phyloP scores from a whole-genome alignment of 306 rosid genomes.

The Quercus berberidifolia region DNA sequence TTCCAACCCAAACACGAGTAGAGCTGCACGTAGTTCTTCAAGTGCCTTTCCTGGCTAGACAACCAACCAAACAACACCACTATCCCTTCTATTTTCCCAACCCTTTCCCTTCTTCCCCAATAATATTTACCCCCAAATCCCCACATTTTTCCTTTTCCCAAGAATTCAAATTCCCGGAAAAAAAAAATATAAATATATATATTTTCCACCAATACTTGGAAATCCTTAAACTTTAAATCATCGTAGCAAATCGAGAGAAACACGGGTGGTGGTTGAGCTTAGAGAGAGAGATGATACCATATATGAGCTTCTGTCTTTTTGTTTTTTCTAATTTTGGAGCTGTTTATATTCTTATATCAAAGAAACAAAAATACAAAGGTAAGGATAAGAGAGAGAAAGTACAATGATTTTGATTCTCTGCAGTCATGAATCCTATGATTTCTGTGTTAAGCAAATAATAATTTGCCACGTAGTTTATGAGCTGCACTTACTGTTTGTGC shows the following conservation, averaged over 20 bases:
- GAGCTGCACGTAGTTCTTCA: constrained; percentile 66
- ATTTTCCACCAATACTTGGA: background rate
- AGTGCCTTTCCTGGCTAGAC: constrained; percentile 76
- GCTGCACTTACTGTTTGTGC: no score
- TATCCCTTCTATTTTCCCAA: constrained; percentile 59
- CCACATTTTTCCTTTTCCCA: constrained; percentile 54
- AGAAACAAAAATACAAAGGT: no score
- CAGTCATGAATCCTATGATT: background rate
- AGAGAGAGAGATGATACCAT: no score
- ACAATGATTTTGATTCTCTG: background rate
- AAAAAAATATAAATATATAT: background rate
- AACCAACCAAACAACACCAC: constrained; percentile 88
- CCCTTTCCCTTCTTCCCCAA: constrained; percentile 69
- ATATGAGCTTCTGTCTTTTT: background rate
- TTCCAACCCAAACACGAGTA: constrained; percentile 80
- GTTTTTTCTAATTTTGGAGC: background rate
- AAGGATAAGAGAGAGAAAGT: background rate
- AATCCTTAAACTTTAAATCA: background rate
- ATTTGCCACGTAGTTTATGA: background rate
- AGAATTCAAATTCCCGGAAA: background rate
- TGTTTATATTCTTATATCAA: background rate
- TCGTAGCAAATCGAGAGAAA: no score
- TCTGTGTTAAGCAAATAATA: background rate
- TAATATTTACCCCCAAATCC: constrained; percentile 83
- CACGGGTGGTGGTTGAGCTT: no score